Evolutionary conservation across 768 basidiomycete species (phyloP).

Genomic region (Tephrocybe sp.): DNA sequence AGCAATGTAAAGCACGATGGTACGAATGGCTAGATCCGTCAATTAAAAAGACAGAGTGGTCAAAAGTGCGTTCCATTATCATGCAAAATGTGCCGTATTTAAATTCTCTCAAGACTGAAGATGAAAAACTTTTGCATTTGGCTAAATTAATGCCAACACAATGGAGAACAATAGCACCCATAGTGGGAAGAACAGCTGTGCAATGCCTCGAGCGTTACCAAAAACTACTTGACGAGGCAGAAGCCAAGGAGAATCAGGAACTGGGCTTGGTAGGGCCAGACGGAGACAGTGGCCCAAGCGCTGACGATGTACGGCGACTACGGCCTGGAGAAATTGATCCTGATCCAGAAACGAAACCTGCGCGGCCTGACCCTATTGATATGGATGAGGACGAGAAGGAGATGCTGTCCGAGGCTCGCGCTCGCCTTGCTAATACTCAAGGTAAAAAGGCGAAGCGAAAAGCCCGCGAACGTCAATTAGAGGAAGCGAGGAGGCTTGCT

Average conservation of each 20-base stretch:
- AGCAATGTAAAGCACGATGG: constrained; percentile 99
- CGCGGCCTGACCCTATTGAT: constrained; percentile 97
- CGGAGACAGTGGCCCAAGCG: constrained; percentile 77
- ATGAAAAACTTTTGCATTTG: constrained; percentile 95
- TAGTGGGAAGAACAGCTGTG: constrained; percentile 95
- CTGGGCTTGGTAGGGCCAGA: constrained; percentile 85
- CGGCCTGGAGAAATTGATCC: constrained; percentile 98
- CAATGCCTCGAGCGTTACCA: constrained; percentile 99
- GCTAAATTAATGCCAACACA: constrained; percentile 99
- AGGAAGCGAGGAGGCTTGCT: constrained; percentile 92
- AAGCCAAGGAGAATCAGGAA: constrained; percentile 94
- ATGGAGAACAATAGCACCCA: constrained; percentile 98
- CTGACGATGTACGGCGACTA: constrained; percentile 87
- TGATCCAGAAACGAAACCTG: constrained; percentile 97
- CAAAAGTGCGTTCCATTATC: constrained; percentile 59
- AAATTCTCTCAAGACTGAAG: constrained; percentile 70
- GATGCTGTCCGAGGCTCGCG: constrained; percentile 98
- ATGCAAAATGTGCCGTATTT: not conserved
- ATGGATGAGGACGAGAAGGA: constrained; percentile 99
- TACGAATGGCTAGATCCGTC: constrained; percentile 99
- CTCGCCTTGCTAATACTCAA: constrained; percentile 96
- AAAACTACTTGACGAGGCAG: constrained; percentile 95
- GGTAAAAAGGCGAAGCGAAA: constrained; percentile 99
- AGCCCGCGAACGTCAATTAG: constrained; percentile 93
- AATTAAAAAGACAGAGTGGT: constrained; percentile 99